A percentile compares a stretch with the other conserved stretches of the same genome.
Evolutionary conservation across 495 filamentous ascomycete species (phyloP).

Genomic region (Aspergillus kassunensis): DNA sequence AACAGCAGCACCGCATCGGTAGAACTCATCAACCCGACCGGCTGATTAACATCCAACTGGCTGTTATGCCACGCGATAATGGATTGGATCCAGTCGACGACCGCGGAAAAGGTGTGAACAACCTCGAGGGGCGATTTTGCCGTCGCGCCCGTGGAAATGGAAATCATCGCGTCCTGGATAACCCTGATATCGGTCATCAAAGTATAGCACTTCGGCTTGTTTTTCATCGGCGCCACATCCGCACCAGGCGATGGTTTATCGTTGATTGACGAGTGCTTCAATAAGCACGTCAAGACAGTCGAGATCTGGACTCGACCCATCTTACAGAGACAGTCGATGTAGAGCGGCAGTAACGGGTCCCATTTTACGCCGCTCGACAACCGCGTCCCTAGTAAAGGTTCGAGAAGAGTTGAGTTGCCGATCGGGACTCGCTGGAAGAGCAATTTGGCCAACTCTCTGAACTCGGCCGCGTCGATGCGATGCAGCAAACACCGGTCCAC

Average conservation of each 20-base stretch:
- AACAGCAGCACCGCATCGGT: slow-evolving; percentile 42
- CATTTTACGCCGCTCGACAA: slow-evolving; percentile 44
- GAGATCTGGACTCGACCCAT: slow-evolving; percentile 50
- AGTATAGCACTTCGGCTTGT: slow-evolving; percentile 27
- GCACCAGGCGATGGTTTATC: slow-evolving; percentile 21
- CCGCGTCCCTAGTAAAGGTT: slow-evolving; percentile 56
- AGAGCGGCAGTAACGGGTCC: slow-evolving; percentile 62
- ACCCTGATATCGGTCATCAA: slow-evolving; percentile 46
- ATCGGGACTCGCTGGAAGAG: slow-evolving; percentile 31
- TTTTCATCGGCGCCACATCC: slow-evolving; percentile 11
- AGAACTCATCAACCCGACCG: slow-evolving; percentile 32
- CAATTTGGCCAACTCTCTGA: slow-evolving; percentile 35
- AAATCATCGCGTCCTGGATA: slow-evolving; percentile 43
- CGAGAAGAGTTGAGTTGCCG: slow-evolving; percentile 45
- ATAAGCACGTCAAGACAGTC: slow-evolving; percentile 54
- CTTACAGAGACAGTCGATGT: slow-evolving; percentile 58
- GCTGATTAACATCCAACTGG: slow-evolving; percentile 24
- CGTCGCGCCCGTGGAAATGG: slow-evolving; percentile 33
- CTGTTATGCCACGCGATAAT: slow-evolving; percentile 37
- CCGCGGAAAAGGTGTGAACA: slow-evolving; percentile 29
- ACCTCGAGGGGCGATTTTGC: slow-evolving; percentile 31
- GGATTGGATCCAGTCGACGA: slow-evolving; percentile 39
- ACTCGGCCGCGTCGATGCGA: slow-evolving; percentile 42
- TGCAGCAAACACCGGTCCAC: slow-evolving; percentile 40
- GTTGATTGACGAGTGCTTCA: slow-evolving; percentile 52